A percentile compares a stretch with the other conserved stretches of the same genome.
Evolutionary conservation across 2,329 filamentous ascomycete species (phyloP).

Genomic region (Teratosphaeria viscida): DNA sequence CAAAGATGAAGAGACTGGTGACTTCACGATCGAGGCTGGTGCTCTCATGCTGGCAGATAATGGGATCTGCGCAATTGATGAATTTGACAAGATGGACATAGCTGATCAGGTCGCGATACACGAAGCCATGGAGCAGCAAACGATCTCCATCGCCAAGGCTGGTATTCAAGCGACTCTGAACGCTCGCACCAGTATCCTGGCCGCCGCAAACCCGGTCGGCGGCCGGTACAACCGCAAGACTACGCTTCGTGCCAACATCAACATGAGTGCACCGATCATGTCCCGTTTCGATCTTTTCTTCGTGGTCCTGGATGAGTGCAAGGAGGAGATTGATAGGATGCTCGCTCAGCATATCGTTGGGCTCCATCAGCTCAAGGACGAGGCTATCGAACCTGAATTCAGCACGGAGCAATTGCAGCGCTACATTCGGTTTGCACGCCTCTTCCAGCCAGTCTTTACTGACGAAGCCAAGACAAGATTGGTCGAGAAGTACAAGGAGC

Average conservation of each 20-base stretch:
- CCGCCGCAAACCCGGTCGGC: conserved; percentile 89
- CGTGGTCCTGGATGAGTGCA: conserved; percentile 92
- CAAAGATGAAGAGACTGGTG: conserved; percentile 96
- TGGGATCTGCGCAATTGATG: conserved; percentile 94
- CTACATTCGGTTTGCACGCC: conserved; percentile 92
- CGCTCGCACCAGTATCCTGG: conserved; percentile 86
- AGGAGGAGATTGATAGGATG: conserved; percentile 80
- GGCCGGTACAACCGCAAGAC: conserved; percentile 97
- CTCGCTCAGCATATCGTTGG: conserved; percentile 90
- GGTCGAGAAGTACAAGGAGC: conserved; percentile 89
- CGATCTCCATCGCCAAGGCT: conserved; percentile 96
- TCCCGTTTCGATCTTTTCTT: conserved; percentile 98
- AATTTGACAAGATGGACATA: conserved; percentile 99
- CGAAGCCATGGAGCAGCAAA: conserved; percentile 99
- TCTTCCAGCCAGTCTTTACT: conserved; percentile 87
- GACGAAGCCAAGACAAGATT: conserved; percentile 75
- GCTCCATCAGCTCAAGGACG: conserved; percentile 86
- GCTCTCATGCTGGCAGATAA: conserved; percentile 95
- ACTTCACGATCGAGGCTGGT: conserved; percentile 97
- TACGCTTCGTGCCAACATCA: conserved; percentile 87
- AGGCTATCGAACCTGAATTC: conserved; percentile 83
- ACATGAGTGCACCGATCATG: conserved; percentile 99
- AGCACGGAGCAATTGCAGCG: conserved; percentile 92
- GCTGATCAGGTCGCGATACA: conserved; percentile 96
- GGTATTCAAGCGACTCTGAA: conserved; percentile 97